phyloP scores from a whole-genome alignment of 129 eudicot species.

The Erigeron canadensis region DNA sequence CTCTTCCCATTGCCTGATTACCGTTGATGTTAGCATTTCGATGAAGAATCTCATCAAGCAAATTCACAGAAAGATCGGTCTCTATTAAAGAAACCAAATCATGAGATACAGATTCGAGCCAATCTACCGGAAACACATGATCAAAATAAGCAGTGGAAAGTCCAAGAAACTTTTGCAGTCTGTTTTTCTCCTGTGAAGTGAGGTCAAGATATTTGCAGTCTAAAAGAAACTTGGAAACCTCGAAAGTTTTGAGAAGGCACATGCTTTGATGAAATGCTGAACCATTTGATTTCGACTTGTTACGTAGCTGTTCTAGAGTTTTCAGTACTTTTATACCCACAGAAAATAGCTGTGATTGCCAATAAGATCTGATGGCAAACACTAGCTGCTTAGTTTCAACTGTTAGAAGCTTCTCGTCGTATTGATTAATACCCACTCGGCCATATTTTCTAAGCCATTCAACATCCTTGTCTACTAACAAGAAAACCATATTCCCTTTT shows the following conservation, averaged over 20 bases:
- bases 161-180: slow-evolving; percentile 20
- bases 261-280: slow-evolving; percentile 25
- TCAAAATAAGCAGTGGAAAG: slow-evolving; percentile 22
- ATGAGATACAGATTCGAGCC: slow-evolving; percentile 33
- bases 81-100: slow-evolving; percentile 35
- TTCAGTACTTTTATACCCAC: slow-evolving; percentile 45
- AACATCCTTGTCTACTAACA: slow-evolving; percentile 42
- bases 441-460: slow-evolving; percentile 48
- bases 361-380: slow-evolving; percentile 34
- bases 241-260: slow-evolving; percentile 32
- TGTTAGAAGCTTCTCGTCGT: slow-evolving; percentile 27
- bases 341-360: slow-evolving; percentile 40
- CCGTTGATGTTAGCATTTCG: slow-evolving; percentile 12
- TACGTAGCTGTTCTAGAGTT: slow-evolving; percentile 38
- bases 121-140: slow-evolving; percentile 46
- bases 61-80: slow-evolving; percentile 25
- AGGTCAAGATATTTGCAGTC: slow-evolving; percentile 21
- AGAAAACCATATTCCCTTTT: slow-evolving; percentile 13
- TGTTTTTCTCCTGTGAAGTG: slow-evolving; percentile 6
- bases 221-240: slow-evolving; percentile 36
- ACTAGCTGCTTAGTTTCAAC: slow-evolving; percentile 39
- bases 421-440: slow-evolving; percentile 25
- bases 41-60: slow-evolving; percentile 43
- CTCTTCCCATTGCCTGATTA: slow-evolving; percentile 40
- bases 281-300: not conserved